A percentile compares a stretch with the other conserved stretches of the same genome.
phyloP scores from a whole-genome alignment of 139 green algal species.

The Haematococcus lacustris region DNA sequence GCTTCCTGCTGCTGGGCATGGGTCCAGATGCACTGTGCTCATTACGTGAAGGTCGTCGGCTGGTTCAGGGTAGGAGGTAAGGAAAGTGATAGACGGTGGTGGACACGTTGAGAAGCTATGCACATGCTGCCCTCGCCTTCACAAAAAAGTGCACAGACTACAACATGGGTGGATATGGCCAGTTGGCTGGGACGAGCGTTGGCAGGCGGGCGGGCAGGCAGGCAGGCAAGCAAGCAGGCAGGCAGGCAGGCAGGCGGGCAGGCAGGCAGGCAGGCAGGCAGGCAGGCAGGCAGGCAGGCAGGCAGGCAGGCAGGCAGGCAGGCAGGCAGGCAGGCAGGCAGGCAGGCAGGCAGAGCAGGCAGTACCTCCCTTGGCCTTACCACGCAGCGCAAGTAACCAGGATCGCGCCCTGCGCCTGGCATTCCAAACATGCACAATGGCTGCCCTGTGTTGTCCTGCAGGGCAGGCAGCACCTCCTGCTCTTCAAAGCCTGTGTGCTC shows the following conservation, averaged over 20 bases:
- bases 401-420: slow-evolving; percentile 11
- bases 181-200: not conserved
- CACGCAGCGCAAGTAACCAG: slow-evolving; percentile 33
- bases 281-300: no score
- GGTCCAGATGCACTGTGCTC: no score
- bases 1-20: no score
- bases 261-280: no score
- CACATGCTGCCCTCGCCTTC: not conserved
- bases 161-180: no score
- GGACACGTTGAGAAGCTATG: not conserved
- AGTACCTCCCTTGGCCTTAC: slow-evolving; percentile 19
- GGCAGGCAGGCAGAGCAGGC: no score
- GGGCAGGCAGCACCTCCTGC: not conserved
- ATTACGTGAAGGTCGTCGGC: not conserved
- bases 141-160: no score
- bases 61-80: not conserved
- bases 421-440: slow-evolving; percentile 14
- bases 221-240: no score
- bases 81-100: not conserved
- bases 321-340: no score
- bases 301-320: no score
- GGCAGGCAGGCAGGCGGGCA: no score
- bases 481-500: not conserved
- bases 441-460: slow-evolving; percentile 6
- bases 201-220: no score